Conservation (phyloP, 805 yeast species). For the Spathaspora arborariae region DNA sequence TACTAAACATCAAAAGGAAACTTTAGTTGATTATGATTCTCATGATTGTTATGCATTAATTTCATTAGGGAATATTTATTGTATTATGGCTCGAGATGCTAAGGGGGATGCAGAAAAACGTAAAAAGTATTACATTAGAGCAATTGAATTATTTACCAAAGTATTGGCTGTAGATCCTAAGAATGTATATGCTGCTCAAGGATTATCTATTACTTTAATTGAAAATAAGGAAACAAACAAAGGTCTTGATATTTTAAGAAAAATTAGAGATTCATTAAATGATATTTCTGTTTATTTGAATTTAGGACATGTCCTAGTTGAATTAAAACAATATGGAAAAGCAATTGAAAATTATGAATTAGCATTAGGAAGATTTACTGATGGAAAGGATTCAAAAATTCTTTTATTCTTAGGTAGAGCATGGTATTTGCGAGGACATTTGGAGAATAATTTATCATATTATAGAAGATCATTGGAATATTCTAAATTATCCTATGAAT, state of each 20-base stretch:
- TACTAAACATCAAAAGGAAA: conserved; percentile 77
- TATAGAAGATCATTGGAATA: conserved; percentile 60
- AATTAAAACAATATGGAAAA: conserved; percentile 74
- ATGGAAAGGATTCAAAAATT: conserved; percentile 60
- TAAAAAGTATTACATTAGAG: conserved; percentile 76
- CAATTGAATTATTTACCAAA: conserved; percentile 89
- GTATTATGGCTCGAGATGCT: conserved; percentile 74
- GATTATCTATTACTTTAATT: conserved; percentile 88
- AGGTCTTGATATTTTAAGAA: conserved; percentile 83
- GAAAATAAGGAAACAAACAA: conserved; percentile 71
- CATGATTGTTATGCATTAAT: conserved; percentile 89
- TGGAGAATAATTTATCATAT: conserved; percentile 61
- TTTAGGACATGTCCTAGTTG: conserved; percentile 82
- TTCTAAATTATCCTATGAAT: conserved; percentile 52
- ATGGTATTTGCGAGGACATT: conserved; percentile 76
- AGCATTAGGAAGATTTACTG: conserved; percentile 64
- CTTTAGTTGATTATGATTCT: conserved; percentile 75
- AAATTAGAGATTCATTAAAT: conserved; percentile 83
- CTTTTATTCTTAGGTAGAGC: conserved; percentile 78
- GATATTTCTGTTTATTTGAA: conserved; percentile 82
- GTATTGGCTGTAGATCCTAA: conserved; percentile 78
- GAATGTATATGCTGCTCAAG: conserved; percentile 96
- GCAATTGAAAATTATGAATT: conserved; percentile 87
- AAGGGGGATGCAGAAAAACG: conserved; percentile 50
- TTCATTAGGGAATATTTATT: conserved; percentile 85